Percentiles rank a stretch among this genome's conserved stretches.
phyloP scores from a whole-genome alignment of 2,329 filamentous ascomycete species.

The Xylogone sp. region DNA sequence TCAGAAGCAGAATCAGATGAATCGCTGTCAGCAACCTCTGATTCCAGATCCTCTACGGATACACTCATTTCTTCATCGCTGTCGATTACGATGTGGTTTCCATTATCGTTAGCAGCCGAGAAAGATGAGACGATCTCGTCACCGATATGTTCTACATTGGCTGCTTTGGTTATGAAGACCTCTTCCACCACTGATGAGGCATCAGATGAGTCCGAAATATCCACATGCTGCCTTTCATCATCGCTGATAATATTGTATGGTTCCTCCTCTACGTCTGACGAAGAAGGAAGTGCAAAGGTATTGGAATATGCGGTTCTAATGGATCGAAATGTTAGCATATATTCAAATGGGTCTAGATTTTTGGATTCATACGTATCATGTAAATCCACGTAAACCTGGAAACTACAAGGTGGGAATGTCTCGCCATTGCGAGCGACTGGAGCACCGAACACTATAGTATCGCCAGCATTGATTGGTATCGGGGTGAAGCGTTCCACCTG shows the following conservation, averaged over 20 bases:
- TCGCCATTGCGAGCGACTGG: conserved; percentile 44
- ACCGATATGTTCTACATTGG: conserved; percentile 2
- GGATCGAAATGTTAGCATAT: conserved; percentile 4
- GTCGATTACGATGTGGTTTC: not conserved
- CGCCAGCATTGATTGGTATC: conserved; percentile 29
- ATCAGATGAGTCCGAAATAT: not conserved
- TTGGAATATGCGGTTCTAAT: conserved; percentile 10
- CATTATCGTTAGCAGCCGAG: not conserved
- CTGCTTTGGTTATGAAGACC: not conserved
- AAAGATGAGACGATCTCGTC: conserved; percentile 1
- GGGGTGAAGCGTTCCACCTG: conserved; percentile 31
- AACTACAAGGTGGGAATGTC: conserved; percentile 28
- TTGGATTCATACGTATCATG: conserved; percentile 17
- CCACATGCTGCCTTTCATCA: conserved; percentile 5
- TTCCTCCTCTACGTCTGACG: conserved; percentile 25
- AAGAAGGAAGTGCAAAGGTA: conserved; percentile 22
- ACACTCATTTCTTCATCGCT: not conserved
- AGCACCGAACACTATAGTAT: conserved; percentile 42
- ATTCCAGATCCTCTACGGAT: not conserved
- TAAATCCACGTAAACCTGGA: conserved; percentile 19
- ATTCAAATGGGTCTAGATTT: not conserved
- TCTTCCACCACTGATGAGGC: not conserved
- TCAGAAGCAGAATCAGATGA: not conserved
- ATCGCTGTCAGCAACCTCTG: not conserved
- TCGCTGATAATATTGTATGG: conserved; percentile 21